Conservation (phyloP, 1,139 yeast species). For the Lodderomyces theae region DNA sequence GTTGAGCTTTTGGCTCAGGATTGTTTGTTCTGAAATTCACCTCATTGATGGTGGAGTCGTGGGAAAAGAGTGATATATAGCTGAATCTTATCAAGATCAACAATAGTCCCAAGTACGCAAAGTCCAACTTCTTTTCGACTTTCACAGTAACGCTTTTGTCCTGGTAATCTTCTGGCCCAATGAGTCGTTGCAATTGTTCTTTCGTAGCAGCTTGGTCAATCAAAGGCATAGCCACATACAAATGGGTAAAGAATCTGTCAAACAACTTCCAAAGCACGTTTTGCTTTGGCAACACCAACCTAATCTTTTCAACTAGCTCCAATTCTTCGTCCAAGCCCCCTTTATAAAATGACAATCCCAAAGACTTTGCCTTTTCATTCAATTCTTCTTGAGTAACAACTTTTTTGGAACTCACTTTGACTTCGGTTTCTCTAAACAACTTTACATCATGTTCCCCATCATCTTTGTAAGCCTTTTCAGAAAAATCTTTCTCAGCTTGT, state of each 20-base stretch:
- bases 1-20: conserved; percentile 22
- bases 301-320: conserved; percentile 30
- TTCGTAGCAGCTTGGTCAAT: conserved; percentile 39
- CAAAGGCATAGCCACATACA: conserved; percentile 48
- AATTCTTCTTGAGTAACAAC: conserved; percentile 11
- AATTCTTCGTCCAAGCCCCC: conserved; percentile 32
- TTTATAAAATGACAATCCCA: conserved; percentile 32
- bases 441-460: conserved; percentile 23
- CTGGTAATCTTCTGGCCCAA: conserved; percentile 21
- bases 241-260: conserved; percentile 41
- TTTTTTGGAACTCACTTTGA: conserved; percentile 3
- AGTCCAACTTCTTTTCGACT: conserved; percentile 30
- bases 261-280: conserved; percentile 45
- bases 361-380: conserved; percentile 24
- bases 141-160: conserved; percentile 17
- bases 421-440: conserved; percentile 18
- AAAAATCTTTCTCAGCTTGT: conserved; percentile 13
- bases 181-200: conserved; percentile 19
- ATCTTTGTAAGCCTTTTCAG: conserved; percentile 16
- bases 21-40: conserved; percentile 22
- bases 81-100: conserved; percentile 28
- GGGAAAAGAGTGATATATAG: conserved; percentile 32
- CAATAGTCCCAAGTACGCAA: conserved; percentile 32
- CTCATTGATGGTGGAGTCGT: conserved; percentile 30
- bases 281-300: conserved; percentile 41